Base-by-base conservation (phyloP, 805 yeast genomes). In the Candida coquimbonensis region DNA sequence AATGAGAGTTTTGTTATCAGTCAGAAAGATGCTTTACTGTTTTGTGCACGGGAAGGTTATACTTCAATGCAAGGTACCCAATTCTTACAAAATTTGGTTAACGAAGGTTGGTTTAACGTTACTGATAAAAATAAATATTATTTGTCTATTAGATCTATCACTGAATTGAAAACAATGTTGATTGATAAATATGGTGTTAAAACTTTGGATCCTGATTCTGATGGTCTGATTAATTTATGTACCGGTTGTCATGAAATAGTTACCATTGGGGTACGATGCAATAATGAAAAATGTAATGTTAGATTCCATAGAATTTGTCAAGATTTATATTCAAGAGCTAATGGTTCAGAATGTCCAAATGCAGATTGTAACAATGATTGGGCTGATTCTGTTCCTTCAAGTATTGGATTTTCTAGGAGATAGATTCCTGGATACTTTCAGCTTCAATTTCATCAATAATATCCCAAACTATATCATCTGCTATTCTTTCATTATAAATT, bases 391-490 rank as follows among this genome's bases (percentile, higher is more conserved):
- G 12, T 4, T 17, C 39, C 39, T 19, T 31, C 35, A 9, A 24
- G 19, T 35, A 34, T 33, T n/a, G 37, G 43, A 9, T n/a, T 40
- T 12, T 31, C 31, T 24, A 40, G 31, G 36, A 36, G 9, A 27
- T 36, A 12, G 44, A 45, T 16, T 46, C 49, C 34, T 57, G 84
- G 42, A 80, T 59, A 49, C 69, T 74, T 42, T 72, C 75, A 31
- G 78, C 83, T 47, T 84, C 90, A 0, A 85, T 74, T 63, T 93
- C 96, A 59, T 93, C 97, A 4, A 91, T 57, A 4, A 89, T 59
- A 64, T 93, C 99, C 79, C 83, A 83, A 2, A 78, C 80, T 52
- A 84, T 75, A 52, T 88, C 96, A 51, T 88, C 96, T 2, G 87
- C 81, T 8, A 90, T 77, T 45, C 70, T 74, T 53, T 85, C 88